A percentile compares a stretch with the other conserved stretches of the same genome.
Conservation (phyloP, 345 rosid species). For the Geranium brycei region DNA sequence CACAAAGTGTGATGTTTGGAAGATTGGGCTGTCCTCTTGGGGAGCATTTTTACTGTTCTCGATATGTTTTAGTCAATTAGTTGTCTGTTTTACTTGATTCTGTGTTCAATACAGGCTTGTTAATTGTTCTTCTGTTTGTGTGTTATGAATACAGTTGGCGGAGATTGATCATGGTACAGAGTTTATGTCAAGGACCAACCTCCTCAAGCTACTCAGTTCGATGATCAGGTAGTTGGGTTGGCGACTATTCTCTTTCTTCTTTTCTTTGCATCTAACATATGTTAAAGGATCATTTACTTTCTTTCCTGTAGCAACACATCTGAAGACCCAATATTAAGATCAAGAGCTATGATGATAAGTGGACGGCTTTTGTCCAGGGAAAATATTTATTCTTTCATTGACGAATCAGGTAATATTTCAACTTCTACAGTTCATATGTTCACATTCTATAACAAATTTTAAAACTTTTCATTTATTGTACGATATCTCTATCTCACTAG, state of each 20-base stretch:
- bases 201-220: conserved; percentile 55
- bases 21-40: no score
- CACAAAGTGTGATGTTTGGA: no score
- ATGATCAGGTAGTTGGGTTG: conserved; percentile 43
- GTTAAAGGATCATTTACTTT: not conserved
- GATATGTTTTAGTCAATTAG: not conserved
- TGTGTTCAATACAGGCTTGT: not conserved
- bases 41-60: not conserved
- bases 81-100: not conserved
- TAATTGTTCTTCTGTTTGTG: conserved; percentile 3
- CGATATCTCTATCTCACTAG: no score
- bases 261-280: conserved; percentile 1
- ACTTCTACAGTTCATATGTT: not conserved
- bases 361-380: conserved; percentile 74
- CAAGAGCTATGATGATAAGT: conserved; percentile 72
- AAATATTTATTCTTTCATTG: conserved; percentile 27
- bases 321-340: conserved; percentile 39
- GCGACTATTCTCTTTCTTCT: conserved; percentile 4
- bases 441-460: no score
- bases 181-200: conserved; percentile 55
- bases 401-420: conserved; percentile 47
- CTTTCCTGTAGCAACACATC: conserved; percentile 36
- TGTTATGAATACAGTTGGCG: conserved; percentile 39
- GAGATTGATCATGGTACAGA: conserved; percentile 63
- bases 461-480: no score